Evolutionary conservation across 2,329 filamentous ascomycete species (phyloP), one percentile per base, ranked within the genome.

Genomic region (Podosphaera aphanis): DNA sequence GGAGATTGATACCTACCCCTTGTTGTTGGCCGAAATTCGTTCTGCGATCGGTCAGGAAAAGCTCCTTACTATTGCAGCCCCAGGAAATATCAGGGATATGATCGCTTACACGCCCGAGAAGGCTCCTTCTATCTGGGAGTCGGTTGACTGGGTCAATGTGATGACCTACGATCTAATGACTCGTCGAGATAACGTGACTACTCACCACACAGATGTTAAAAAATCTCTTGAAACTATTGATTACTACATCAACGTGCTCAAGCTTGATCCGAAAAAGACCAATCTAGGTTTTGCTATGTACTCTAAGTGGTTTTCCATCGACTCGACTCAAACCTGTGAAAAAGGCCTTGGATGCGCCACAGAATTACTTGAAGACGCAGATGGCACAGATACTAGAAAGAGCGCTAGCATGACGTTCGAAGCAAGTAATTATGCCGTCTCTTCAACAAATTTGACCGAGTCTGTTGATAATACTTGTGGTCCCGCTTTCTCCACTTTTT

Each of bases 111-210:
- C 72, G 0, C 49, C 62, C 2, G 62, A 67, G 6, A 73, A 70
- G 18, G 63, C 76, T 0, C 71, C 75, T 0, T 60, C 65, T 46
- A 79, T 83, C 54, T 68, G 65, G 55, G 55, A 63, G 2, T 63
- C 66, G 1, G 67, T 82, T 13, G 75, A 83, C 55, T 77, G 76
- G 51, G 64, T 83, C 56, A 83, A 83, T 53, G 63, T 77, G 36
- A 75, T 82, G 79, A 68, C 71, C 1, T 83, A 82, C 56, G 78
- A 83, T 54, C 60, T 79, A 47, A 74, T 79, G 66, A 79, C 81
- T 62, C 70, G 78, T 27, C 73, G 79, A 21, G 73, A 82, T 60
- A 73, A 60, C 38, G 57, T 64, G 10, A 80, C 78, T 2, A 66
- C 62, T 23, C 79, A 83, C 59, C 77, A 81, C 57, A 76, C 69